Evolutionary conservation across 202 grass and related monocot genomes (phyloP).

Genomic region (Tripidium arundinaceum): DNA sequence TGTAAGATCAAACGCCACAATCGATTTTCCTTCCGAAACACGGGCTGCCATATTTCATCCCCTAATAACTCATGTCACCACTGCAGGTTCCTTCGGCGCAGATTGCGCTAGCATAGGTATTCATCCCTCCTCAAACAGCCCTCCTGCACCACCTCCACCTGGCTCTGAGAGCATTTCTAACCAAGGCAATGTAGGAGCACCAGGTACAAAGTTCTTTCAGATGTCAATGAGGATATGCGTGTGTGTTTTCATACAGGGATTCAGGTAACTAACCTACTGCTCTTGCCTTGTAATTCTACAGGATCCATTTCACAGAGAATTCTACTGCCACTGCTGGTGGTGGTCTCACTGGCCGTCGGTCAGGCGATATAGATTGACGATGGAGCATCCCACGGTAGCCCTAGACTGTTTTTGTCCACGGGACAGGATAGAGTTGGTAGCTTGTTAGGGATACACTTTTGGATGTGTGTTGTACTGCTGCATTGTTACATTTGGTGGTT

Average conservation of each 20-base stretch:
- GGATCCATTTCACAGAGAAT: conserved; percentile 17
- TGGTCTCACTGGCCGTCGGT: conserved; percentile 5
- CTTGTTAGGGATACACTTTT: conserved; percentile 19
- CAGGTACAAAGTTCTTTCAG: conserved; percentile 30
- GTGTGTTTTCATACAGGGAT: not conserved
- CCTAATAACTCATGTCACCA: not conserved
- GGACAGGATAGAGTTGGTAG: conserved; percentile 34
- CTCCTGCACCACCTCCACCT: conserved; percentile 41
- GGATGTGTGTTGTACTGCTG: not conserved
- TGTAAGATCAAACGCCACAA: conserved; percentile 44
- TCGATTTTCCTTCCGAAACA: not conserved
- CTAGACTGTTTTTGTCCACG: conserved; percentile 12
- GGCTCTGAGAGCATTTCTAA: conserved; percentile 38
- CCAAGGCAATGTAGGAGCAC: conserved; percentile 22
- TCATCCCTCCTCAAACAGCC: conserved; percentile 25
- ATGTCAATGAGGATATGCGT: not conserved
- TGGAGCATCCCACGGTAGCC: not conserved
- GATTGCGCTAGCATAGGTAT: conserved; percentile 58
- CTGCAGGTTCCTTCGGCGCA: conserved; percentile 59
- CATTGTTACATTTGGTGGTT: not conserved
- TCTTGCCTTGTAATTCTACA: not conserved
- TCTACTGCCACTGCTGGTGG: conserved; percentile 20
- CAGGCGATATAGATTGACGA: conserved; percentile 21
- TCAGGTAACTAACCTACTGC: not conserved
- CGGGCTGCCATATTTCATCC: not conserved